Conservation (phyloP, 2,329 filamentous ascomycete species). For the Colletotrichum tropicale region DNA sequence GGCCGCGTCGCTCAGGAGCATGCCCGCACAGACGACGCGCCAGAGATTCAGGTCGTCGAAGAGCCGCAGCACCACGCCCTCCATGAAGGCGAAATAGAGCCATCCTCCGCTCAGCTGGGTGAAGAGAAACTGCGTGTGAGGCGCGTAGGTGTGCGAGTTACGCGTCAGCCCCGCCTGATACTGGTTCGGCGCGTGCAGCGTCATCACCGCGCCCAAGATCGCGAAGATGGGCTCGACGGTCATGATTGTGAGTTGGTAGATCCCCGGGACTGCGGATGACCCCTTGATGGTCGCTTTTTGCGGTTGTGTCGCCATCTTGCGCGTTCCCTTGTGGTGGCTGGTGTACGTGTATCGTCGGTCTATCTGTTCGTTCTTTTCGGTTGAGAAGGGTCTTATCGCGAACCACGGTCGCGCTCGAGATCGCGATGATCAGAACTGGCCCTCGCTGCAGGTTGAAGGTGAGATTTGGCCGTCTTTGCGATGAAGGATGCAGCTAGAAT, state of each 20-base stretch:
- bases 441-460: neutral
- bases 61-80: slow-evolving; percentile 36
- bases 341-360: neutral
- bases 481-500: neutral
- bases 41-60: slow-evolving; percentile 37
- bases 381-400: neutral
- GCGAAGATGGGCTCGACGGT: slow-evolving; percentile 39
- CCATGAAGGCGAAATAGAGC: slow-evolving; percentile 41
- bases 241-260: slow-evolving; percentile 35
- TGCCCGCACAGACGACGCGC: slow-evolving; percentile 36
- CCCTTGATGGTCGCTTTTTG: slow-evolving; percentile 1
- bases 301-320: neutral
- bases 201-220: slow-evolving; percentile 31
- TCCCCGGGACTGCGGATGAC: slow-evolving; percentile 29
- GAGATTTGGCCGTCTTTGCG: neutral
- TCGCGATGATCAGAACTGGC: neutral
- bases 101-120: slow-evolving; percentile 33
- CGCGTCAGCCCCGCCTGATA: slow-evolving; percentile 35
- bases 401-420: neutral
- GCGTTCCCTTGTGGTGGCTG: neutral
- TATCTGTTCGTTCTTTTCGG: neutral
- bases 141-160: slow-evolving; percentile 17
- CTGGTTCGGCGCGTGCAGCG: slow-evolving; percentile 27
- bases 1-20: slow-evolving; percentile 37
- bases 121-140: slow-evolving; percentile 31